phyloP scores from a whole-genome alignment of 2,329 filamentous ascomycete genomes.

The Fusarium cyanostomum region DNA sequence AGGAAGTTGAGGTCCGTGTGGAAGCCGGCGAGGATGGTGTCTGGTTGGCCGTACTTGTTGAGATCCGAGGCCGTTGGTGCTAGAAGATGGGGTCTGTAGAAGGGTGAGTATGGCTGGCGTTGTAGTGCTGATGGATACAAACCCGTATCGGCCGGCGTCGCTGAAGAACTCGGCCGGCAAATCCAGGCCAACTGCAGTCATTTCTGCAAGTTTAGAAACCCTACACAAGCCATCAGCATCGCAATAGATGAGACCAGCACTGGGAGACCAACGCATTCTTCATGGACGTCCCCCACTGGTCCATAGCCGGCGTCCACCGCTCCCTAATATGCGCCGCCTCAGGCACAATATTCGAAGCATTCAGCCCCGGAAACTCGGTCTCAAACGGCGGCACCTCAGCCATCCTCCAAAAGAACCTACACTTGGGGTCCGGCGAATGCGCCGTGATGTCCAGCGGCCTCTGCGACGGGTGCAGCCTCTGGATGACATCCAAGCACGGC shows the following conservation, averaged over 20 bases:
- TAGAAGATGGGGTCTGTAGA: slow-evolving; percentile 64
- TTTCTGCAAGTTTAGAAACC: slow-evolving; percentile 66
- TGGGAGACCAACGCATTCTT: slow-evolving; percentile 61
- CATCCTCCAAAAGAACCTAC: slow-evolving; percentile 72
- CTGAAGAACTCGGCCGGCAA: slow-evolving; percentile 63
- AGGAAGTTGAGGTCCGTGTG: slow-evolving; percentile 73
- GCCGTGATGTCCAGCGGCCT: slow-evolving; percentile 66
- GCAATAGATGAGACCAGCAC: background rate
- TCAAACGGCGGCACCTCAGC: slow-evolving; percentile 62
- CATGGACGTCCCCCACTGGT: slow-evolving; percentile 68
- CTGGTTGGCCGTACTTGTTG: slow-evolving; percentile 58
- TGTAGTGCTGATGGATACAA: background rate
- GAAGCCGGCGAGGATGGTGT: slow-evolving; percentile 71
- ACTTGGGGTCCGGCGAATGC: slow-evolving; percentile 68
- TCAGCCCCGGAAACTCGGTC: slow-evolving; percentile 65
- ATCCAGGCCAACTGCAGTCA: slow-evolving; percentile 66
- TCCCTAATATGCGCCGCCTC: slow-evolving; percentile 58
- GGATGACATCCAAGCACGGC: slow-evolving; percentile 66
- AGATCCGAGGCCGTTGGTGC: slow-evolving; percentile 70
- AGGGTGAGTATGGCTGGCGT: background rate
- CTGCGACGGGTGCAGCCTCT: slow-evolving; percentile 62
- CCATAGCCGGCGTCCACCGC: slow-evolving; percentile 64
- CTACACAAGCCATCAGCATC: slow-evolving; percentile 40
- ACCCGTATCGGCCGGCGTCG: slow-evolving; percentile 66
- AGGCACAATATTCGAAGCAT: slow-evolving; percentile 64